Conservation (phyloP, 179 eudicot genomes). For the Beta corolliflora region DNA sequence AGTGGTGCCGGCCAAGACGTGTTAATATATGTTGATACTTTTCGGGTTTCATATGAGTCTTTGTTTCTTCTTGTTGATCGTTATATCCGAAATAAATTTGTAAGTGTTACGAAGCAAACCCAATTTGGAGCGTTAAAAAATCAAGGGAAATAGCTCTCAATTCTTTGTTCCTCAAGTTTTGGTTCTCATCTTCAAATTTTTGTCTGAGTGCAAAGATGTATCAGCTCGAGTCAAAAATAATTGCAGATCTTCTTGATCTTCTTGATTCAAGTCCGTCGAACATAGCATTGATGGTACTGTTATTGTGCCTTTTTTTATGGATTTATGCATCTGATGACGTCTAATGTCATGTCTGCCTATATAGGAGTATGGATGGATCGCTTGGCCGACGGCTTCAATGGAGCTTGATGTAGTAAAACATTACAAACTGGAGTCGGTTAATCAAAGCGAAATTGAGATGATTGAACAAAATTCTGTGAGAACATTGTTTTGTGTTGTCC, state of each 20-base stretch:
- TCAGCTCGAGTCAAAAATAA: constrained; percentile 67
- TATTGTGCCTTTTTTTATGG: too few relatives aligned
- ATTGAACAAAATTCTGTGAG: constrained; percentile 71
- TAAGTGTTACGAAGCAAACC: constrained; percentile 80
- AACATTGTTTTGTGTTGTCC: constrained; percentile 71
- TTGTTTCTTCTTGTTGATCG: constrained; percentile 17
- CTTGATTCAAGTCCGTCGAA: constrained; percentile 92
- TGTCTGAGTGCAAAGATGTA: constrained; percentile 69
- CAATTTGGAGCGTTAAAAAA: constrained; percentile 68
- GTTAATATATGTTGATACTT: constrained; percentile 36
- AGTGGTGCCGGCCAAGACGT: constrained; percentile 99
- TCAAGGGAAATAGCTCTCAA: constrained; percentile 65
- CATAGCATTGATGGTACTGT: constrained; percentile 83
- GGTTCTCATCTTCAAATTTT: constrained; percentile 79
- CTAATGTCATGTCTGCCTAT: constrained; percentile 10
- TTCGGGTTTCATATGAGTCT: constrained; percentile 13
- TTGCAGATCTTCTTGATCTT: constrained; percentile 83
- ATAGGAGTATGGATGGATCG: constrained; percentile 96
- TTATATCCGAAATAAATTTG: constrained; percentile 11
- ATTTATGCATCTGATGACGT: background rate
- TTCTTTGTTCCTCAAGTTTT: constrained; percentile 90
- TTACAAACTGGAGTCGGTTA: constrained; percentile 54
- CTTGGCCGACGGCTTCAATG: constrained; percentile 76
- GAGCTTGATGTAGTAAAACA: constrained; percentile 73
- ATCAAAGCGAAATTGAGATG: constrained; percentile 41